Evolutionary conservation across 139 green algal genomes (phyloP).

Genomic region (Auxenochlorella protothecoides): DNA sequence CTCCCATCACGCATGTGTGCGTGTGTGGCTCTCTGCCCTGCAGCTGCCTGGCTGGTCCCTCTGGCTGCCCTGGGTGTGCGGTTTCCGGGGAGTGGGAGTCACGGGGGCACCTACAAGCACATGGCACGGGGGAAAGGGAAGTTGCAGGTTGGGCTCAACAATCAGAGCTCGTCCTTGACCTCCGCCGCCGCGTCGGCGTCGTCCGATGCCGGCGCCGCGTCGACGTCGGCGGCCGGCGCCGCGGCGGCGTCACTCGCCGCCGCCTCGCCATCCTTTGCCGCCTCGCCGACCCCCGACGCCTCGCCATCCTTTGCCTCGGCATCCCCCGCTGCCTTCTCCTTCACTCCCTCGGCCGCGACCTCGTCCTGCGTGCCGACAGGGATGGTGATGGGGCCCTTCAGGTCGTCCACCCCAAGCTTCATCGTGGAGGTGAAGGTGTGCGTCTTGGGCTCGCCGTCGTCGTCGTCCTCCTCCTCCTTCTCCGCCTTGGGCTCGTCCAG

Average conservation of each 20-base stretch:
- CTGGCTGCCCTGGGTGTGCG: no score
- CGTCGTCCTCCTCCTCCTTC: neutral
- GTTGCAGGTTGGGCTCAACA: neutral
- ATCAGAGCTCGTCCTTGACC: conserved; percentile 4
- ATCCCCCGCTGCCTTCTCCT: neutral
- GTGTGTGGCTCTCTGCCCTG: neutral
- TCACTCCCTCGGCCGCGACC: no score
- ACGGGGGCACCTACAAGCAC: neutral
- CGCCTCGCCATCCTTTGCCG: neutral
- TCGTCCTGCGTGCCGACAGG: neutral
- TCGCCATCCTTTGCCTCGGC: neutral
- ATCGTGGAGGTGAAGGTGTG: no score
- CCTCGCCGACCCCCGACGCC: neutral
- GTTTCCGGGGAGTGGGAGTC: neutral
- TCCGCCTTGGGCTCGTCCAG: neutral
- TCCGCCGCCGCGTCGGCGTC: neutral
- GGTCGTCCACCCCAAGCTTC: no score
- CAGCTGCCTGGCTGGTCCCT: neutral
- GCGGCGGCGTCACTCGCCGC: neutral
- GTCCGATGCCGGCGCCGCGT: neutral
- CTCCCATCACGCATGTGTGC: neutral
- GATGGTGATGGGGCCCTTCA: no score
- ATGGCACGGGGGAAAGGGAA: no score
- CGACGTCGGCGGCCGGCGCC: neutral
- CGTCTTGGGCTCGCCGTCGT: no score